Conservation (phyloP, 306 rosid genomes). For the Arachis stenosperma region DNA sequence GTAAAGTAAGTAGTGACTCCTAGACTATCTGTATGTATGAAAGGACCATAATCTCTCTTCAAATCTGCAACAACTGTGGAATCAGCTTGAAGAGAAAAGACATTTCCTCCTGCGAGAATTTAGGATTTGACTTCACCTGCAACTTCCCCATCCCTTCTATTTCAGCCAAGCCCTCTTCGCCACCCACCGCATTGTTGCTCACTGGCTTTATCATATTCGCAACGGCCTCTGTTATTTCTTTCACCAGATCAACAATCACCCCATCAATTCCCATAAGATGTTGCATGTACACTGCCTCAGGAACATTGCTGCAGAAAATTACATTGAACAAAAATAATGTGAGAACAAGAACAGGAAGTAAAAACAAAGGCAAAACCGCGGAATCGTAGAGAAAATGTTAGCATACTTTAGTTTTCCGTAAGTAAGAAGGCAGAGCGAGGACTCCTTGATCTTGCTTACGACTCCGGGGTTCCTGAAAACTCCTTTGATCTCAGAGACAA, state of each 20-base stretch:
- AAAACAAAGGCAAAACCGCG: no score
- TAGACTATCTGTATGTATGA: no score
- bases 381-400: no score
- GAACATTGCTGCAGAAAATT: conserved; percentile 64
- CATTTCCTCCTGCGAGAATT: conserved; percentile 76
- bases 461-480: conserved; percentile 77
- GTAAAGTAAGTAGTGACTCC: no score
- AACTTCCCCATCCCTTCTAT: conserved; percentile 38
- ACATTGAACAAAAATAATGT: no score
- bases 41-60: no score
- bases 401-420: conserved; percentile 85
- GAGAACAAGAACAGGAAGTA: no score
- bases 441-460: conserved; percentile 67
- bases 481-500: conserved; percentile 83
- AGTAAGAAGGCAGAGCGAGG: conserved; percentile 77
- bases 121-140: conserved; percentile 60
- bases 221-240: conserved; percentile 76
- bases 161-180: conserved; percentile 47
- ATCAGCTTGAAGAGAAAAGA: conserved; percentile 83
- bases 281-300: conserved; percentile 91
- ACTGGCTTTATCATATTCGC: conserved; percentile 58
- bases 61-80: conserved; percentile 63
- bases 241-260: conserved; percentile 83
- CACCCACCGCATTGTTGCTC: conserved; percentile 41
- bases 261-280: conserved; percentile 92